Conservation (phyloP, 495 filamentous ascomycete genomes). For the Staphylotrichum tortipilum region DNA sequence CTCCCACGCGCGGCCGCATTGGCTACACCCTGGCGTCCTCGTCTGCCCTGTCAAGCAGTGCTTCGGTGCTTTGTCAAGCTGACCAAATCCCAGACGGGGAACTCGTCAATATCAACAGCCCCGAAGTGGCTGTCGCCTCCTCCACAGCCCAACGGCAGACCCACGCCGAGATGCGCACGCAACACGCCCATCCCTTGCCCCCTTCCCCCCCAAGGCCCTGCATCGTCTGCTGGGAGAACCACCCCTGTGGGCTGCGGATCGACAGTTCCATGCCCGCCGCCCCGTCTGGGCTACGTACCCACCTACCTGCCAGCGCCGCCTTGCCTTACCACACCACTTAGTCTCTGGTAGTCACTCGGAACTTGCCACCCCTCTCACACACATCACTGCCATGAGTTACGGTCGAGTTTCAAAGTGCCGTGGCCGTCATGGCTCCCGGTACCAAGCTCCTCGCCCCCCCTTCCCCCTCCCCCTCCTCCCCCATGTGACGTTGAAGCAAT, state of each 20-base stretch:
- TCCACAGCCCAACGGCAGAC: background rate
- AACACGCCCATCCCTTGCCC: no score
- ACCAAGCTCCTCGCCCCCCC: constrained; percentile 12
- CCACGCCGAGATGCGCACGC: constrained; percentile 6
- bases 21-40: constrained; percentile 5
- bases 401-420: constrained; percentile 22
- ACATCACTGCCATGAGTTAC: background rate
- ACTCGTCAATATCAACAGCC: constrained; percentile 11
- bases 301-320: no score
- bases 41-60: constrained; percentile 7
- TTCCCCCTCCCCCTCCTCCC: no score
- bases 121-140: constrained; percentile 17
- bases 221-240: constrained; percentile 7
- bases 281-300: background rate
- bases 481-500: constrained; percentile 28
- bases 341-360: constrained; percentile 8
- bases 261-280: constrained; percentile 1
- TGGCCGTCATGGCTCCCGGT: constrained; percentile 13
- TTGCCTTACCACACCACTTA: background rate
- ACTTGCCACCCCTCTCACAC: constrained; percentile 19
- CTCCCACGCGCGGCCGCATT: constrained; percentile 10
- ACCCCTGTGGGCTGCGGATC: constrained; percentile 7
- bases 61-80: constrained; percentile 28
- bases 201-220: constrained; percentile 2
- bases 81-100: constrained; percentile 23